phyloP scores from a whole-genome alignment of 345 rosid species.

The Linum tenue region DNA sequence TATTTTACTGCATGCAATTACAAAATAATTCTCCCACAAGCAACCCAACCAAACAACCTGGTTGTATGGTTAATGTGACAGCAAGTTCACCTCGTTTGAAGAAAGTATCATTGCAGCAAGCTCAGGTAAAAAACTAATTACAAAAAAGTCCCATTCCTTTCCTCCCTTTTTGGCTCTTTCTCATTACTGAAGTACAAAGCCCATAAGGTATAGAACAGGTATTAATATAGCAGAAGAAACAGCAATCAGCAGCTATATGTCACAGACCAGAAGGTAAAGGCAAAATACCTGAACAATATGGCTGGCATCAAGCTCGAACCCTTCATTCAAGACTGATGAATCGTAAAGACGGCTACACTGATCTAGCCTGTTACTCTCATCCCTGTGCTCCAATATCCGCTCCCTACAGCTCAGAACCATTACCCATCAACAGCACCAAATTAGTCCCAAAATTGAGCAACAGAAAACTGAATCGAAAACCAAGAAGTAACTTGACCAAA shows the following conservation, averaged over 20 bases:
- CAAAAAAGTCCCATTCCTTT: background rate
- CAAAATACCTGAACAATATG: slow-evolving; percentile 72
- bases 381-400: slow-evolving; percentile 66
- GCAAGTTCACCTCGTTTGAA: background rate
- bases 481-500: background rate
- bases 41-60: no score
- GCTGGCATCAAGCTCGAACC: slow-evolving; percentile 83
- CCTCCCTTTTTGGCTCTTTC: background rate
- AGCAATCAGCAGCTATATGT: background rate
- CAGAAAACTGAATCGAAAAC: slow-evolving; percentile 6
- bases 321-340: slow-evolving; percentile 81
- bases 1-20: no score
- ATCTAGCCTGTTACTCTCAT: slow-evolving; percentile 87
- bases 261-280: background rate
- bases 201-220: background rate
- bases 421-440: background rate
- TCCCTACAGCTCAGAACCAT: slow-evolving; percentile 40
- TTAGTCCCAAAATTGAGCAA: background rate
- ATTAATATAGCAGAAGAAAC: background rate
- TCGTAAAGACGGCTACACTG: slow-evolving; percentile 89
- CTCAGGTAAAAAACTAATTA: background rate
- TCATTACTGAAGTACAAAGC: background rate
- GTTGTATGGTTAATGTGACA: no score
- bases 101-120: background rate
- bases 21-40: no score